Evolutionary conservation across 1,284 basidiomycete species (phyloP).

Genomic region (Marasmius tenuissimus): DNA sequence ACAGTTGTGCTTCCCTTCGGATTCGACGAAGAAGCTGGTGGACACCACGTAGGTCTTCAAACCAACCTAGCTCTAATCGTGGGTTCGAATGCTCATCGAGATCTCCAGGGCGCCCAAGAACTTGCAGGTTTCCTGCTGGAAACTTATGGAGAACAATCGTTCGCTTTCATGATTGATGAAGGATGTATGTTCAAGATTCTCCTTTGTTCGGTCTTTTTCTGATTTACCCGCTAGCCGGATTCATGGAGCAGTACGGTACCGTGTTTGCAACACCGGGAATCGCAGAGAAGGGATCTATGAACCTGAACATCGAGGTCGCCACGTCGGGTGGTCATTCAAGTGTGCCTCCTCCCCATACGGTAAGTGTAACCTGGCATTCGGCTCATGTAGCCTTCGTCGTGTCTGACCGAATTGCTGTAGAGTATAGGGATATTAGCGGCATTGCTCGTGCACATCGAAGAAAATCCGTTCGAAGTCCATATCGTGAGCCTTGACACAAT

Average conservation of each 20-base stretch:
- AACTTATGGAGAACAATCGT: slow-evolving; percentile 57
- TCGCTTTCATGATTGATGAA: slow-evolving; percentile 65
- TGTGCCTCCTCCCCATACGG: slow-evolving; percentile 59
- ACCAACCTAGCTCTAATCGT: background rate
- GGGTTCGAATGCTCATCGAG: background rate
- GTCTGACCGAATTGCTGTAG: slow-evolving; percentile 22
- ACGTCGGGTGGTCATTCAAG: slow-evolving; percentile 72
- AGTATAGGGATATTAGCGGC: slow-evolving; percentile 65
- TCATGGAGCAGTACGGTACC: slow-evolving; percentile 36
- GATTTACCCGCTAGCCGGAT: slow-evolving; percentile 30
- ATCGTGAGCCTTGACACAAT: slow-evolving; percentile 29
- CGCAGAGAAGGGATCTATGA: slow-evolving; percentile 68
- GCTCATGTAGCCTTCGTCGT: background rate
- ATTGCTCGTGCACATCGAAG: slow-evolving; percentile 55
- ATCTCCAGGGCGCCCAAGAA: slow-evolving; percentile 48
- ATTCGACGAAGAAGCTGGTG: slow-evolving; percentile 73
- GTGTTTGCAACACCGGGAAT: slow-evolving; percentile 58
- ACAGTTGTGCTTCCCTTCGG: slow-evolving; percentile 70
- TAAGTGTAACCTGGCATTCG: slow-evolving; percentile 18
- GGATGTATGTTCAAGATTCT: slow-evolving; percentile 36
- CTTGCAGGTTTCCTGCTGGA: slow-evolving; percentile 48
- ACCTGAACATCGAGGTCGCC: slow-evolving; percentile 54
- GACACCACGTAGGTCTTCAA: slow-evolving; percentile 36
- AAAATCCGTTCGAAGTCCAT: slow-evolving; percentile 43
- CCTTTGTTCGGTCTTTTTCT: background rate